Conservation (phyloP, 768 basidiomycete genomes). For the Tylopilus felleus region DNA sequence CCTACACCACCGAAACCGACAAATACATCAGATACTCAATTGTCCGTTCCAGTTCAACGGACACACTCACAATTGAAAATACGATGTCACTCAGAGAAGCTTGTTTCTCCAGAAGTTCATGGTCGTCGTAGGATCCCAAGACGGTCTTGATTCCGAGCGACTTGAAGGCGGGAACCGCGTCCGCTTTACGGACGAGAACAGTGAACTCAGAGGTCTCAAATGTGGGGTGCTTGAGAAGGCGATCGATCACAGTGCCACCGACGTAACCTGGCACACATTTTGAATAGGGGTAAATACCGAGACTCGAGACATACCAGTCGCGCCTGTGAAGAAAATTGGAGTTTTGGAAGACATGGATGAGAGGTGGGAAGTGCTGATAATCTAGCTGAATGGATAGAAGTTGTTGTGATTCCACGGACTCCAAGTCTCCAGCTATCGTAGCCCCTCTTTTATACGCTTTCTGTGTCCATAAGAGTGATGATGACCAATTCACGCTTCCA, state of each 20-base stretch:
- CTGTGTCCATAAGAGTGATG: not conserved
- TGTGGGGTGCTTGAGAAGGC: conserved; percentile 27
- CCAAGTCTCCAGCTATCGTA: not conserved
- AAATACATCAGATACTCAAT: not conserved
- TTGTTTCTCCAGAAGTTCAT: conserved; percentile 39
- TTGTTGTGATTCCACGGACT: not conserved
- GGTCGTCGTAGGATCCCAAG: conserved; percentile 46
- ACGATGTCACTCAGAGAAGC: conserved; percentile 45
- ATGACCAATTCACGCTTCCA: too few relatives aligned
- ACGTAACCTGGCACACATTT: conserved; percentile 29
- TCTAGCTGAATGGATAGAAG: not conserved
- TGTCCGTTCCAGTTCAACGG: too few relatives aligned
- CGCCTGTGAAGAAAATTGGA: conserved; percentile 19
- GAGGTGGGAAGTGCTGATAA: not conserved
- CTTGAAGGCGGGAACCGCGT: conserved; percentile 18
- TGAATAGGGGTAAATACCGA: not conserved
- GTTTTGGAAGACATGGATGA: conserved; percentile 19
- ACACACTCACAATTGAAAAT: conserved; percentile 35
- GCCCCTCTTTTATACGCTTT: conserved; percentile 5
- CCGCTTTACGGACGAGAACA: conserved; percentile 31
- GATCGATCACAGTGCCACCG: conserved; percentile 31
- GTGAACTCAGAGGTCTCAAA: conserved; percentile 24
- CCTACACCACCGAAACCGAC: conserved; percentile 24
- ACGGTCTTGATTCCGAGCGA: conserved; percentile 27
- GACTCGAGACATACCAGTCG: conserved; percentile 12